Evolutionary conservation across 2,329 filamentous ascomycete genomes (phyloP).

Genomic region (Talaromyces sp.): DNA sequence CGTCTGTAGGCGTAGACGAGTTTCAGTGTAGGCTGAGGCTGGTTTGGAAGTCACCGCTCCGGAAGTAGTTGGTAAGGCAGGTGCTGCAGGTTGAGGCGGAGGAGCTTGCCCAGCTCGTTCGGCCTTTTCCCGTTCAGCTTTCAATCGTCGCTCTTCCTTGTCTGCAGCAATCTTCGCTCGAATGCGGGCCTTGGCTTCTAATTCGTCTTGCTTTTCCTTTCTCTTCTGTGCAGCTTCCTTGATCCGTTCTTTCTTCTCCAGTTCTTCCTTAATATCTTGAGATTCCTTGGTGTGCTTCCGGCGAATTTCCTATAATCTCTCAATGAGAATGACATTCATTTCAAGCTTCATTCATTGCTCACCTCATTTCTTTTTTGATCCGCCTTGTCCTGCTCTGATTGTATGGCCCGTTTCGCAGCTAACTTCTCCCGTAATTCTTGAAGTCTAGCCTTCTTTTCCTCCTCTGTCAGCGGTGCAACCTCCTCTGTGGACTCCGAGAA

Average conservation of each 20-base stretch:
- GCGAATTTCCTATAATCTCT: constrained; percentile 56
- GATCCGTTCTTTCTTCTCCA: constrained; percentile 82
- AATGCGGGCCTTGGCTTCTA: constrained; percentile 82
- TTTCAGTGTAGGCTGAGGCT: constrained; percentile 71
- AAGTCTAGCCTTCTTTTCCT: constrained; percentile 80
- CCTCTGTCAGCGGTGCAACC: constrained; percentile 83
- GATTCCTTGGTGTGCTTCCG: constrained; percentile 85
- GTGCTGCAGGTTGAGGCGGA: constrained; percentile 42
- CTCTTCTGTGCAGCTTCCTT: constrained; percentile 86
- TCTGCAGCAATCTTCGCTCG: constrained; percentile 93
- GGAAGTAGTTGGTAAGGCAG: constrained; percentile 40
- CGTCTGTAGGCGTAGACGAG: constrained; percentile 78
- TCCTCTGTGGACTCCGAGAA: constrained; percentile 93
- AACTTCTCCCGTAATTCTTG: constrained; percentile 70
- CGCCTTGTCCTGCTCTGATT: constrained; percentile 70
- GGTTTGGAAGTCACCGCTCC: constrained; percentile 57
- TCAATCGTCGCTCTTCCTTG: constrained; percentile 81
- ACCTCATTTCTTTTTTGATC: constrained; percentile 84
- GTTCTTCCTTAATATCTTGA: constrained; percentile 85
- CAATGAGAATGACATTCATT: constrained; percentile 5
- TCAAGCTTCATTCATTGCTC: constrained; percentile 20
- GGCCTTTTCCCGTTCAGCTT: constrained; percentile 81
- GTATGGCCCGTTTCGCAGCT: constrained; percentile 66
- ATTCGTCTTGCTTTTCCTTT: constrained; percentile 80
- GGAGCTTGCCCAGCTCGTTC: constrained; percentile 70